Evolutionary conservation across 352 stramenopile species (phyloP).

Genomic region (Globisporangium parvum): DNA sequence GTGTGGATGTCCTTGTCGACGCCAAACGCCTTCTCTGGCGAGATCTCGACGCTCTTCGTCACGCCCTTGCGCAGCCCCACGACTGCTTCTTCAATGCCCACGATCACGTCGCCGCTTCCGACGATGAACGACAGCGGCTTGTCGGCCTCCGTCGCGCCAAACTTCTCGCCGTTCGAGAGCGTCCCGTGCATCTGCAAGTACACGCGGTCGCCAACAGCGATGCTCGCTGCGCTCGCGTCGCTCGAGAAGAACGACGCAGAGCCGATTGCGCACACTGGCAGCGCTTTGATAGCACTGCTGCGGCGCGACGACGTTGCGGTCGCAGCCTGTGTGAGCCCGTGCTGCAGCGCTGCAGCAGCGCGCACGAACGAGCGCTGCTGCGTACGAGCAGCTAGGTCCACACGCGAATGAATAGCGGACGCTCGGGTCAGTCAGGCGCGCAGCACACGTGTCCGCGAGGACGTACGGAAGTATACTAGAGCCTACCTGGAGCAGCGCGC

Average conservation of each 20-base stretch:
- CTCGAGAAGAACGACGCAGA: conserved; percentile 21
- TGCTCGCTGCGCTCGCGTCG: conserved; percentile 6
- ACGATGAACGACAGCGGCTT: conserved; percentile 65
- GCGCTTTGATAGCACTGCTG: background rate
- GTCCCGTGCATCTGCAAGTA: conserved; percentile 58
- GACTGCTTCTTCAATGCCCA: conserved; percentile 65
- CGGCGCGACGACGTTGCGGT: background rate
- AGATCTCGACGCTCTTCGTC: conserved; percentile 55
- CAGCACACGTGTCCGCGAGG: background rate
- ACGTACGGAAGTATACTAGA: background rate
- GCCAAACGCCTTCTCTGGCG: conserved; percentile 62
- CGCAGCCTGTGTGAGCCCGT: background rate
- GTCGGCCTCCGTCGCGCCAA: conserved; percentile 45
- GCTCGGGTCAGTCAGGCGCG: background rate
- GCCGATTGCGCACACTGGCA: conserved; percentile 5
- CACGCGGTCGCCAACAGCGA: conserved; percentile 66
- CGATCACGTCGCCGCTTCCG: conserved; percentile 59
- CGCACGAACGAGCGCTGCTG: background rate
- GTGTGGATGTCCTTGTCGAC: conserved; percentile 51
- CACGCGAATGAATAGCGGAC: too few relatives aligned
- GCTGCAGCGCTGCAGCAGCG: too few relatives aligned
- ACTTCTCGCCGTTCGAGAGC: conserved; percentile 48
- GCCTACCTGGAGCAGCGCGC: background rate
- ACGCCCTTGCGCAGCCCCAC: conserved; percentile 61
- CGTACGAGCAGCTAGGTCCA: too few relatives aligned